These are phyloP conservation scores for Blastocladiella britannica DNA, from an alignment of 192 early-diverging fungal species.

Conservation along the genomic window DNA sequence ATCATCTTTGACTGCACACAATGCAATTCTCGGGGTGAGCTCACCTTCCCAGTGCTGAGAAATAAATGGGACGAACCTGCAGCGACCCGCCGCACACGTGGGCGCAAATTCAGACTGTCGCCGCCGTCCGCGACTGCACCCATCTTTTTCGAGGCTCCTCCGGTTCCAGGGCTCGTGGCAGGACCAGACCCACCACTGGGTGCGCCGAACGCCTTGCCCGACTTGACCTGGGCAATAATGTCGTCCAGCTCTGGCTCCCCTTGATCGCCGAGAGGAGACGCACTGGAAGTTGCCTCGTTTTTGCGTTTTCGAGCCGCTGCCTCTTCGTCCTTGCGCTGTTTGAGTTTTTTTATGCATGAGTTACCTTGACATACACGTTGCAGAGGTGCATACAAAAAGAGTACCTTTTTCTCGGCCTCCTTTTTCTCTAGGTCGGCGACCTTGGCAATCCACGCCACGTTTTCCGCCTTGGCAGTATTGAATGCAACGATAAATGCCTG, in stretches of 20 bases:
- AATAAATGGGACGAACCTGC: background rate
- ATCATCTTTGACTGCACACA: background rate
- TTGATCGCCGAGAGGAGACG: background rate
- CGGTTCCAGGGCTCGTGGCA: background rate
- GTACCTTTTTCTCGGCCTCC: background rate
- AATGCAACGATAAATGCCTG: background rate
- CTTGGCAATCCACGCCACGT: background rate
- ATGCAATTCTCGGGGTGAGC: background rate
- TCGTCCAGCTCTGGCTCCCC: background rate
- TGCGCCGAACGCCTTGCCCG: background rate
- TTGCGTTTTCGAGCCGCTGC: background rate
- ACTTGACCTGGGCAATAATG: background rate
- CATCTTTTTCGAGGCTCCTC: background rate
- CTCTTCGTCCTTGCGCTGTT: background rate
- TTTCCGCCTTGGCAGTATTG: background rate
- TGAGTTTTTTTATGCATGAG: no score
- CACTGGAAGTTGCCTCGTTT: background rate
- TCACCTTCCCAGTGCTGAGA: background rate
- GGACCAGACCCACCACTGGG: background rate
- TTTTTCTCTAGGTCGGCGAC: background rate
- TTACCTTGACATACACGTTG: background rate
- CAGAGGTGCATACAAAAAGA: background rate
- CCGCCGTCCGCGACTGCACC: background rate
- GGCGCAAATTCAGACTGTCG: no score
- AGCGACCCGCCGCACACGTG: background rate